Conservation (phyloP, 352 stramenopile genomes). For the Pythium monospermum region DNA sequence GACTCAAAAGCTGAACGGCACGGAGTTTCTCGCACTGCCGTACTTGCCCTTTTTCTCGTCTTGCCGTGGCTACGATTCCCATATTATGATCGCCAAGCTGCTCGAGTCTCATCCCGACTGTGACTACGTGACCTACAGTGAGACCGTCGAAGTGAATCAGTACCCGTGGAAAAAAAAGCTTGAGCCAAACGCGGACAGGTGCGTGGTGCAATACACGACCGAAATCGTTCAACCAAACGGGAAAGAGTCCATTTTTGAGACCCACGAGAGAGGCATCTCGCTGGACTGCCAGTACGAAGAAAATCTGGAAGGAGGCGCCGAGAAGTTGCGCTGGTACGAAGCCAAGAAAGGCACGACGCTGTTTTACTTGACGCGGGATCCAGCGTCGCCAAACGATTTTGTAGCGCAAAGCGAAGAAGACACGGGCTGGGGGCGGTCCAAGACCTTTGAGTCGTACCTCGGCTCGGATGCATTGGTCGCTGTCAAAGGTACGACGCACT, state of each 20-base stretch:
- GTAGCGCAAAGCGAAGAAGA: conserved; percentile 22
- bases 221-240: conserved; percentile 19
- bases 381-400: conserved; percentile 54
- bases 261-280: conserved; percentile 60
- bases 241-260: conserved; percentile 9
- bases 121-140: conserved; percentile 72
- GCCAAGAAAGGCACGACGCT: conserved; percentile 59
- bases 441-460: conserved; percentile 40
- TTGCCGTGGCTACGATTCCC: conserved; percentile 92
- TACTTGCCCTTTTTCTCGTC: conserved; percentile 97
- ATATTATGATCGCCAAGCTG: conserved; percentile 92
- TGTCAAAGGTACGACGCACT: conserved; percentile 46
- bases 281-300: conserved; percentile 91
- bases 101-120: conserved; percentile 94
- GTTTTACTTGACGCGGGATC: conserved; percentile 87
- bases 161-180: conserved; percentile 88
- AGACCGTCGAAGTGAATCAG: conserved; percentile 90
- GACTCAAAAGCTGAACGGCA: conserved; percentile 53
- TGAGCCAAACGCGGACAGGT: conserved; percentile 75
- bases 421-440: conserved; percentile 53
- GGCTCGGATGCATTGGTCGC: conserved; percentile 68
- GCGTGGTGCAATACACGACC: conserved; percentile 49
- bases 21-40: conserved; percentile 81
- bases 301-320: conserved; percentile 65
- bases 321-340: conserved; percentile 89